phyloP scores from a whole-genome alignment of 2,329 filamentous ascomycete genomes.

The Aspergillus sp. region DNA sequence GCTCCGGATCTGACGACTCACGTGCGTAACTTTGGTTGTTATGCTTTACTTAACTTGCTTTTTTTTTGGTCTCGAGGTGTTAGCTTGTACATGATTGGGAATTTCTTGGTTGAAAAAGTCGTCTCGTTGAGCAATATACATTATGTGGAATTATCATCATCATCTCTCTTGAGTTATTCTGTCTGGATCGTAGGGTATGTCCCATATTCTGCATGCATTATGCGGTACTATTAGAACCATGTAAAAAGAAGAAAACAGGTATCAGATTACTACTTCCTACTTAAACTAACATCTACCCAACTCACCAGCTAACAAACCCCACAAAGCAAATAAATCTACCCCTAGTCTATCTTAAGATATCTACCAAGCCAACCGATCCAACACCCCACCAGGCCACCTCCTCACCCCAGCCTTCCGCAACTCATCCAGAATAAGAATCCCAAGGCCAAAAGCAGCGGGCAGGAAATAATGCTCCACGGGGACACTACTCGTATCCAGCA shows the following conservation, averaged over 20 bases:
- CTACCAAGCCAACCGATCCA: conserved; percentile 67
- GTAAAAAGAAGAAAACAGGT: neutral
- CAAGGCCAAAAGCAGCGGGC: conserved; percentile 70
- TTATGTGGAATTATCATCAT: neutral
- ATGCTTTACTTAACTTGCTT: neutral
- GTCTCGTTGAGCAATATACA: neutral
- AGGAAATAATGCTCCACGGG: conserved; percentile 76
- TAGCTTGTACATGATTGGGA: conserved; percentile 2
- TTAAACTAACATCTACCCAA: too few relatives aligned
- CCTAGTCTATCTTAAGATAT: neutral
- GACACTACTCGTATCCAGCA: conserved; percentile 63
- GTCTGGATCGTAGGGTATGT: neutral
- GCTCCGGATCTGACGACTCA: neutral
- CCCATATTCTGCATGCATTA: too few relatives aligned
- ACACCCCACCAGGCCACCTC: conserved; percentile 57
- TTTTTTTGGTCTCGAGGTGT: neutral
- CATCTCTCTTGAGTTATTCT: fast-evolving
- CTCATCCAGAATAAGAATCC: conserved; percentile 67
- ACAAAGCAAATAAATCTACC: too few relatives aligned
- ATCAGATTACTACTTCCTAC: neutral
- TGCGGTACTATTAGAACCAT: neutral
- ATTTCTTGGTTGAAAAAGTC: neutral
- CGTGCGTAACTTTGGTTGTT: neutral
- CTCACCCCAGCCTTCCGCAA: conserved; percentile 64
- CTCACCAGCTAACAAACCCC: too few relatives aligned